Evolutionary conservation across 2,329 filamentous ascomycete species (phyloP).

Genomic region (Colletotrichum tropicicola): DNA sequence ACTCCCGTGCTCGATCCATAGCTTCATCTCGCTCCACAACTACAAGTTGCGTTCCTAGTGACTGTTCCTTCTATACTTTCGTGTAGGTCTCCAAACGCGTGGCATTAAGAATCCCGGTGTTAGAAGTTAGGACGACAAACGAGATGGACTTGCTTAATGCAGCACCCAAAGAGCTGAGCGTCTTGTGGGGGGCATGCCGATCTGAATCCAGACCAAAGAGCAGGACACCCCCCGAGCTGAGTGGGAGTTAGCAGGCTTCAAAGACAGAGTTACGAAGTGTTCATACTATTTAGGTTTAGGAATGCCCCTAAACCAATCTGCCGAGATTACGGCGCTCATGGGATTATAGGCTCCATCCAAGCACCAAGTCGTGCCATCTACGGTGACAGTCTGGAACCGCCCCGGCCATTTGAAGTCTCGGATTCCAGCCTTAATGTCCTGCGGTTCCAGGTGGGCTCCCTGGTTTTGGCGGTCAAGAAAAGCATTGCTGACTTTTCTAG

Average conservation of each 20-base stretch:
- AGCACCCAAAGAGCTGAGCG: background rate
- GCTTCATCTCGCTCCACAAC: background rate
- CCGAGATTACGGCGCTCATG: constrained; percentile 46
- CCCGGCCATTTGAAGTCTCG: constrained; percentile 41
- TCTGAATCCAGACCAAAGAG: background rate
- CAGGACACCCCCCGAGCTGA: background rate
- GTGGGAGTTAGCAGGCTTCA: background rate
- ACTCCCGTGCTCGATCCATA: background rate
- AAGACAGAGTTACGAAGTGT: background rate
- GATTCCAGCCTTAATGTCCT: constrained; percentile 37
- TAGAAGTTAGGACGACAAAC: background rate
- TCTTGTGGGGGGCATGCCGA: background rate
- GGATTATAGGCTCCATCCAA: constrained; percentile 53
- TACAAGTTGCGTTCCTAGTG: background rate
- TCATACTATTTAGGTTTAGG: background rate
- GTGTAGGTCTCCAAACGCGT: background rate
- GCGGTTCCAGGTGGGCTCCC: constrained; percentile 19
- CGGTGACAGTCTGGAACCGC: constrained; percentile 41
- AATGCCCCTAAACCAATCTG: constrained; percentile 43
- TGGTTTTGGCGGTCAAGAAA: constrained; percentile 36
- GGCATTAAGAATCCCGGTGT: background rate
- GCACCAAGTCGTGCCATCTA: constrained; percentile 42
- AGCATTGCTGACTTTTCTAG: constrained; percentile 27
- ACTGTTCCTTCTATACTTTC: background rate
- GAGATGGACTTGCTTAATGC: background rate